Base-by-base conservation (phyloP, 345 rosid species). In the Noccaea bulbosa region DNA sequence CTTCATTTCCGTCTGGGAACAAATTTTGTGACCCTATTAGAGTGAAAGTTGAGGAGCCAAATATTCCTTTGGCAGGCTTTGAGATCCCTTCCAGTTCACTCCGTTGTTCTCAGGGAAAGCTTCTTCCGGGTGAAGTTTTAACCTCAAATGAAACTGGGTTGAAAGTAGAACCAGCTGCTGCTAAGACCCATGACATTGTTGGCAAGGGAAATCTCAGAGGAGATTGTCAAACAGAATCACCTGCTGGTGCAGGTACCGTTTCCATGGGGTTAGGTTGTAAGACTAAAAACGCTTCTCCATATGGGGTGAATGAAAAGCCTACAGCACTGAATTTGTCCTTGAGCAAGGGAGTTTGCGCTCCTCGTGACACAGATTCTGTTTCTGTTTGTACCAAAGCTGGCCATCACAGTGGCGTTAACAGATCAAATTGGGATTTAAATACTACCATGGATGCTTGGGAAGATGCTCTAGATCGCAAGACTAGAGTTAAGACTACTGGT, bases 361-460 rank as follows among this genome's bases (percentile, higher is more conserved):
- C 62, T 49, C 70, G 39, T 62, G 8, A 17, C 47, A 61, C 73
- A 51, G 74, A 62, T 63, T 65, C 57, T 44, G 55, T 51, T 44
- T 63, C 63, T 52, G 57, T 44, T 67, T 64, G 54, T 56, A 75
- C 65, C 53, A 65, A 39, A 20, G 51, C 67, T 37, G 76, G 67
- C 52, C 68, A 56, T 35, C 66, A 60, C 62, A 52, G 49, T 46
- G 49, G 49, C 37, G 62, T 83, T 47, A 81, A 79, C 69, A 81
- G 96, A 82, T 80, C 85, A 51, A 88, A 85, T 34, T 92, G 95
- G 96, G 96, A 92, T 74, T 81, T 92, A 79, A 92, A 90, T 79
- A 87, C 87, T 24, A 85, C 92, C 54, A 85, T 90, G 95, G 98
- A 92, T 87, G 76, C 80, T 49, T 90, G 96, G 96, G 90, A 80